Conservation (phyloP, 139 green algal species). For the Nannochloris sp. region DNA sequence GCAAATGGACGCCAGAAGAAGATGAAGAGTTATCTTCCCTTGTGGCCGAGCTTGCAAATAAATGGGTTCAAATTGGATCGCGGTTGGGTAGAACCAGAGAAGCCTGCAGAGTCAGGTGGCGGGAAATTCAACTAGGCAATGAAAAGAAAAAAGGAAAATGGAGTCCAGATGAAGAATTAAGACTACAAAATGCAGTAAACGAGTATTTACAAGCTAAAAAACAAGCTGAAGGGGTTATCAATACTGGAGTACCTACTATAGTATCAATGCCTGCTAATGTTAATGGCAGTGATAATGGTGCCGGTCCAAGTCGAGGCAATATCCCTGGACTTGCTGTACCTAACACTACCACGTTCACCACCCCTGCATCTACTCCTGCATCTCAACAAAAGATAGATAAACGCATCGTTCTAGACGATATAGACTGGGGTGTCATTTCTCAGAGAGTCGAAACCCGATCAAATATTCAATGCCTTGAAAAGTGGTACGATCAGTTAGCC, state of each 20-base stretch:
- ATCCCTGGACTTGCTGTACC: neutral
- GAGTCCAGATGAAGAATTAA: slow-evolving; percentile 28
- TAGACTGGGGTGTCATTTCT: slow-evolving; percentile 51
- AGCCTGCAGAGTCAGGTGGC: slow-evolving; percentile 46
- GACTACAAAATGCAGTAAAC: slow-evolving; percentile 21
- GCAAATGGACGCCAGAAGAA: slow-evolving; percentile 48
- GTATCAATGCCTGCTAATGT: neutral
- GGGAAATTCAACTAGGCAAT: slow-evolving; percentile 15
- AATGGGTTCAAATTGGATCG: slow-evolving; percentile 50
- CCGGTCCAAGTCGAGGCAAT: neutral
- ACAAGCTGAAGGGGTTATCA: neutral
- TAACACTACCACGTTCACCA: too few relatives aligned
- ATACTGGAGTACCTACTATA: neutral
- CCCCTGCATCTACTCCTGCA: too few relatives aligned
- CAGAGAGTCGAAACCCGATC: slow-evolving; percentile 28
- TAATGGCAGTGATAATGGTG: neutral
- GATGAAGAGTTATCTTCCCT: slow-evolving; percentile 38
- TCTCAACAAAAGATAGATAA: too few relatives aligned
- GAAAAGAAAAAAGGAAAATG: slow-evolving; percentile 15
- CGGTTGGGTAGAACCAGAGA: slow-evolving; percentile 40
- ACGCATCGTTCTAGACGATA: slow-evolving; percentile 49
- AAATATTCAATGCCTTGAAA: slow-evolving; percentile 37
- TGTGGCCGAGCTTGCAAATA: slow-evolving; percentile 34
- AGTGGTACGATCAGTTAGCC: slow-evolving; percentile 45
- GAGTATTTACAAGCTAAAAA: slow-evolving; percentile 22